Evolutionary conservation across 306 rosid genomes (phyloP).

Genomic region (Fagus sylvatica): DNA sequence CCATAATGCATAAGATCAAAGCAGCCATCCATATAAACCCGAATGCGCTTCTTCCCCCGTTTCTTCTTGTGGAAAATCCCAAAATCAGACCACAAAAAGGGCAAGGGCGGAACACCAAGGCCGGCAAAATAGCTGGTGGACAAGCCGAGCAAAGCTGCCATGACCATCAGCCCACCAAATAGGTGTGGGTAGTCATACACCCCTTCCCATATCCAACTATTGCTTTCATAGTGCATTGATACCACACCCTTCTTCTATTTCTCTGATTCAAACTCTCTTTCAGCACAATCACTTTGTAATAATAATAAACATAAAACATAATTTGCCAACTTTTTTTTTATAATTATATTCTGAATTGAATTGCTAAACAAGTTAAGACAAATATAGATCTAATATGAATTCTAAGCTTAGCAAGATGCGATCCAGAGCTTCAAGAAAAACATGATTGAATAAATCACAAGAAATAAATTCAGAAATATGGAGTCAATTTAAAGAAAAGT

Average conservation of each 20-base stretch:
- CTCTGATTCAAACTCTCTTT: constrained; percentile 8
- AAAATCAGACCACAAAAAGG: constrained; percentile 62
- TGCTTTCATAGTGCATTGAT: constrained; percentile 76
- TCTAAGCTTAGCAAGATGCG: background rate
- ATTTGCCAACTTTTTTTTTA: background rate
- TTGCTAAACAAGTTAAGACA: background rate
- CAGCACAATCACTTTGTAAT: constrained; percentile 10
- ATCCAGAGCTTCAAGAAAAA: background rate
- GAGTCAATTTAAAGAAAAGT: no score
- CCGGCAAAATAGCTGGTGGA: constrained; percentile 89
- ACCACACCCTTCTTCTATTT: constrained; percentile 13
- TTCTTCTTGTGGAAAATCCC: constrained; percentile 75
- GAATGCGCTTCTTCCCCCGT: constrained; percentile 66
- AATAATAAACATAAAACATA: background rate
- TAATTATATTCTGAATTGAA: background rate
- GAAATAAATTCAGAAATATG: no score
- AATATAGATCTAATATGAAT: background rate
- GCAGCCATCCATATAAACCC: constrained; percentile 99
- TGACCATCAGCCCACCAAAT: constrained; percentile 95
- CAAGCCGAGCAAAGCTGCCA: constrained; percentile 91
- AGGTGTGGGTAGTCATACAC: constrained; percentile 72
- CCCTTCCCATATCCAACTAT: constrained; percentile 94
- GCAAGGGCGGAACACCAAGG: constrained; percentile 65
- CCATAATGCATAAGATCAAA: constrained; percentile 99
- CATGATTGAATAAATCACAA: background rate